Evolutionary conservation across 352 stramenopile genomes (phyloP).

Genomic region (Pythium monospermum): DNA sequence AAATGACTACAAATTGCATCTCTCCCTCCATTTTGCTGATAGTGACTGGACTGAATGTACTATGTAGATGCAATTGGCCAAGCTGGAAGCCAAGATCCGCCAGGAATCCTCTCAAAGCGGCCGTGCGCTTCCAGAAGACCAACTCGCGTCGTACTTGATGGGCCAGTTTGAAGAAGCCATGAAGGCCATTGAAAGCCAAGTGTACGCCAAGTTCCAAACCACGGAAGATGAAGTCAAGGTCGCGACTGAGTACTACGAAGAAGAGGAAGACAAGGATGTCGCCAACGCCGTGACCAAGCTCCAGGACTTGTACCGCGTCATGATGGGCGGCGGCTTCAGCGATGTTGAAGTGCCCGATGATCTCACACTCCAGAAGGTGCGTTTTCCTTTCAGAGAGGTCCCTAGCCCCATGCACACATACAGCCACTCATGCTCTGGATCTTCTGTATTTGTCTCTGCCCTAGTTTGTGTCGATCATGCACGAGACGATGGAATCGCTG

Average conservation of each 20-base stretch:
- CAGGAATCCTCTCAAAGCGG: conserved; percentile 85
- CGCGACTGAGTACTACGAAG: conserved; percentile 85
- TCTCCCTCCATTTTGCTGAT: background rate
- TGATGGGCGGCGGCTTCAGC: conserved; percentile 76
- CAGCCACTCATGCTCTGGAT: conserved; percentile 2
- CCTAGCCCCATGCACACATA: no score
- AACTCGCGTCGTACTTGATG: conserved; percentile 86
- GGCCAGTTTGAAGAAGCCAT: conserved; percentile 88
- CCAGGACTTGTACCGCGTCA: conserved; percentile 85
- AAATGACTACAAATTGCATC: no score
- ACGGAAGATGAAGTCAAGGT: conserved; percentile 85
- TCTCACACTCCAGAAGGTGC: conserved; percentile 71
- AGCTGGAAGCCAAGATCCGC: conserved; percentile 85
- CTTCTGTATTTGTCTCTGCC: conserved; percentile 1
- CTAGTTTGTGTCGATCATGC: conserved; percentile 86
- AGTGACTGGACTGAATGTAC: conserved; percentile 1
- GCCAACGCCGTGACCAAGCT: conserved; percentile 79
- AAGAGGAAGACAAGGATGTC: conserved; percentile 85
- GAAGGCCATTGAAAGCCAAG: conserved; percentile 86
- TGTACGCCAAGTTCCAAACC: conserved; percentile 87
- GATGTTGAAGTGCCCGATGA: conserved; percentile 79
- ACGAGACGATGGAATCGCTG: conserved; percentile 87
- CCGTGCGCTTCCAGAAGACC: conserved; percentile 73
- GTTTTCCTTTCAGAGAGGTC: no score
- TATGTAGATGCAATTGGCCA: conserved; percentile 80